Conservation (phyloP, 2,329 filamentous ascomycete species). For the Trichoderma aggressivum region DNA sequence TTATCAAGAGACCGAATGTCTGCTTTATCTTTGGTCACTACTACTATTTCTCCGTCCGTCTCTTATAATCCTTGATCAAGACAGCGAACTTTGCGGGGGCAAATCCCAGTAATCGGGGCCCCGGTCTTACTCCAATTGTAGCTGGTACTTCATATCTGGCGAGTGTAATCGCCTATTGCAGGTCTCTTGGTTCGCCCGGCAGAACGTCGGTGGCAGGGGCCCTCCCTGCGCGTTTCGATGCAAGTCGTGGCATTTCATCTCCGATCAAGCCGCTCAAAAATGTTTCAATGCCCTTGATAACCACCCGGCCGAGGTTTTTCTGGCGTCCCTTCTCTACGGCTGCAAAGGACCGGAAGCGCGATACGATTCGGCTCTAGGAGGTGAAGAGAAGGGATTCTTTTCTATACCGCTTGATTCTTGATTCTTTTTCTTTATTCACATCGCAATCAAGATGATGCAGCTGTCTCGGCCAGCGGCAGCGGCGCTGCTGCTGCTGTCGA, state of each 20-base stretch:
- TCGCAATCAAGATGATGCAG: neutral
- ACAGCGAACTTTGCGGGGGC: constrained; percentile 8
- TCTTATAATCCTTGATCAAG: neutral
- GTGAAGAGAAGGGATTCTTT: neutral
- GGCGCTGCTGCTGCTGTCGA: constrained; percentile 22
- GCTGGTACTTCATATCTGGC: neutral
- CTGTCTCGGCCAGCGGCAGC: constrained; percentile 18
- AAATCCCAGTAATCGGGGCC: neutral
- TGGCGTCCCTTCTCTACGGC: constrained; percentile 2
- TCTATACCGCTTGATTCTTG: neutral
- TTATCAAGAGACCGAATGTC: neutral
- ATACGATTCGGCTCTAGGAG: neutral
- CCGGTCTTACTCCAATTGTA: neutral
- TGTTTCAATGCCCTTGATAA: constrained; percentile 1
- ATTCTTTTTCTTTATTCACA: neutral
- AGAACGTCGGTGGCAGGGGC: constrained; percentile 16
- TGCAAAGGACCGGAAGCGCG: neutral
- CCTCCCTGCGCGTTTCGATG: neutral
- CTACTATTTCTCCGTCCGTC: neutral
- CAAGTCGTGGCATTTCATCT: constrained; percentile 16
- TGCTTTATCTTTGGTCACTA: neutral
- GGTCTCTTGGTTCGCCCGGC: constrained; percentile 12
- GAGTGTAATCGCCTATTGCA: neutral
- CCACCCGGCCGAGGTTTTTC: constrained; percentile 4
- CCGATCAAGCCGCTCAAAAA: constrained; percentile 16